Base-by-base conservation (phyloP, 2,329 filamentous ascomycete genomes). In the Botryosphaeria agaves region DNA sequence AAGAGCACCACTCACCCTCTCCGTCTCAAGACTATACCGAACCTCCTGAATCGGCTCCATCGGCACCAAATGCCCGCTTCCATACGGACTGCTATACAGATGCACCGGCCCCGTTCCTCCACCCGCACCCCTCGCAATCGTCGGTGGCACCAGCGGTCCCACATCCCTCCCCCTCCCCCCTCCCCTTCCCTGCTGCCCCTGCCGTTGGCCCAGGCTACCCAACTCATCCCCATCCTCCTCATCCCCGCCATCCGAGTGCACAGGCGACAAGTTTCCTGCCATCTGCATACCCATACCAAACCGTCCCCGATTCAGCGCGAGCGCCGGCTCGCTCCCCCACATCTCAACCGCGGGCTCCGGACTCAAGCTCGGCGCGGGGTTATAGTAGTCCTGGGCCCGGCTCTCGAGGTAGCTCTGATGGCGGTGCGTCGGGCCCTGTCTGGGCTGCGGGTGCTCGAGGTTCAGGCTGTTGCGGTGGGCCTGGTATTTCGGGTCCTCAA, bases 391-490 rank as follows among this genome's bases (percentile, higher is more conserved):
- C 32, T 76, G 67, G 3, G 79, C 80, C 36, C 79, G 75, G 6
- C 66, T 70, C 55, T 87, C 80, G 14, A 85, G 62, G 1, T 76
- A 70, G 16, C 69, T 77, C 42, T 79, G 73, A 52, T 82, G 81
- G 16, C 75, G 72, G 47, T 77, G 71, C 1, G 75, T 81, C 33
- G 79, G 73, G 1, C 79, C 79, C 12, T 69, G 72, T 17, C 77
- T 64, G 6, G 80, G 80, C 48, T 85, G 79, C 5, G 80, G 80
- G 51, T 87, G 80, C 46, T 83, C 72, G 23, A 87, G 58, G 43
- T 83, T 82, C 33, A 85, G 51, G 16, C 78, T 84, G 54, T 85
- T 81, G 41, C 80, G 74, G 49, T 85, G 77, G 33, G 77, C 78
- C 51, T 78, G 76, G 52, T 85, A 85, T 51, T 85, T 85, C 28